These are phyloP conservation scores for Evansstolkia leycettana DNA, from an alignment of 495 filamentous ascomycete species.

Conservation along the genomic window DNA sequence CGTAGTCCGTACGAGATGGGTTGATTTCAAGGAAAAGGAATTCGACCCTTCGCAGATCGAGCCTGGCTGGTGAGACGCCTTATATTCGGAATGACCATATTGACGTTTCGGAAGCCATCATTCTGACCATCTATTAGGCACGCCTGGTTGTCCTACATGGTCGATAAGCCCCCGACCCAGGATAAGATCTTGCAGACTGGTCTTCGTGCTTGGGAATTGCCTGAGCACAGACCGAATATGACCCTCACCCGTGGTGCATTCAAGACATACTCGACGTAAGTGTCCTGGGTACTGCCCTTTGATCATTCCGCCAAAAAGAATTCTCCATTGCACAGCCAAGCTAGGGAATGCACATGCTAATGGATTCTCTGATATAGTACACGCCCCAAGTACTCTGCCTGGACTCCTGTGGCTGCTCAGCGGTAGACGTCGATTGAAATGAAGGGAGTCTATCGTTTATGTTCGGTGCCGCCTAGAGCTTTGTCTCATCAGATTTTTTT, in stretches of 20 bases:
- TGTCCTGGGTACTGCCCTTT: conserved; percentile 6
- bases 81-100: neutral
- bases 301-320: neutral
- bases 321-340: neutral
- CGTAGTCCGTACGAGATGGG: conserved; percentile 91
- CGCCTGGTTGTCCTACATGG: conserved; percentile 88
- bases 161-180: conserved; percentile 71
- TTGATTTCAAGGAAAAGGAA: conserved; percentile 85
- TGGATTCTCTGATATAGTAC: conserved; percentile 12
- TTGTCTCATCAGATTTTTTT: conserved; percentile 1
- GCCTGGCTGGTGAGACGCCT: conserved; percentile 68
- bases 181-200: conserved; percentile 60
- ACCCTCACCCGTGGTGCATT: conserved; percentile 68
- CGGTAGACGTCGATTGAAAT: conserved; percentile 18
- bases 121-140: conserved; percentile 44
- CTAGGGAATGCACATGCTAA: neutral
- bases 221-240: conserved; percentile 60
- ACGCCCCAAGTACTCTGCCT: conserved; percentile 31
- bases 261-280: conserved; percentile 90
- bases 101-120: no score
- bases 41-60: conserved; percentile 87
- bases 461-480: neutral
- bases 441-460: neutral
- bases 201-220: conserved; percentile 60
- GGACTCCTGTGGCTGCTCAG: conserved; percentile 33